Base-by-base conservation (phyloP, 441 rosid genomes). In the Metrosideros polymorpha region DNA sequence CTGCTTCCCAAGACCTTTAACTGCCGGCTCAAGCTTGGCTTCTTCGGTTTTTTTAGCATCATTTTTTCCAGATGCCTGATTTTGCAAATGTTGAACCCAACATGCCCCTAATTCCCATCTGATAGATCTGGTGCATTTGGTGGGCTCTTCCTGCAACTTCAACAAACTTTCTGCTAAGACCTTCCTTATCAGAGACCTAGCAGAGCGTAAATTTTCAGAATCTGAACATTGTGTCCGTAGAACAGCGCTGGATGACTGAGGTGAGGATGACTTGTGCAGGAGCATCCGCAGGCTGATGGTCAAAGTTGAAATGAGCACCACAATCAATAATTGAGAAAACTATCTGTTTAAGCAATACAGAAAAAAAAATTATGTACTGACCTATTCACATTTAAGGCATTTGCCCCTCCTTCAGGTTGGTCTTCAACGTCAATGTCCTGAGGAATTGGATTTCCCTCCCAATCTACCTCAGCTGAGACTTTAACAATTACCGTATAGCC, bases 71-170 rank as follows among this genome's bases (percentile, higher is more conserved):
- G 95, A 92, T 90, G 96, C 92, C 89, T 95, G 95, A 91, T 90
- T 94, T 91, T 94, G 96, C 86, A 95, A 88, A 91, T 94, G 98
- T 87, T 95, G 98, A 85, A 94, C 94, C 98, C 96, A 95, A 88
- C 96, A 94, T 63, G 96, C 98, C 89, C 98, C 98, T 77, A 94
- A 90, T 88, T 94, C 98, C 98, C 98, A 95, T 90, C 96, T 93
- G 89, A 95, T 95, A 86, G 94, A 88, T 88, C 88, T 88, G 87
- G 87, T 77, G 77, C 82, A 79, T 88, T 92, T 90, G 85, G 91
- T 85, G 85, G 92, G 90, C 88, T 94, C 96, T 89, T 57, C 91
- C 88, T 90, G 93, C 93, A 95, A 89, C 91, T 92, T 94, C 92
- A 90, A 89, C 89, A 95, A 88, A 89, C 98, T 93, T 71, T 91